Evolutionary conservation across 257 asterid genomes (phyloP).

Genomic region (Nicotiana undulata): DNA sequence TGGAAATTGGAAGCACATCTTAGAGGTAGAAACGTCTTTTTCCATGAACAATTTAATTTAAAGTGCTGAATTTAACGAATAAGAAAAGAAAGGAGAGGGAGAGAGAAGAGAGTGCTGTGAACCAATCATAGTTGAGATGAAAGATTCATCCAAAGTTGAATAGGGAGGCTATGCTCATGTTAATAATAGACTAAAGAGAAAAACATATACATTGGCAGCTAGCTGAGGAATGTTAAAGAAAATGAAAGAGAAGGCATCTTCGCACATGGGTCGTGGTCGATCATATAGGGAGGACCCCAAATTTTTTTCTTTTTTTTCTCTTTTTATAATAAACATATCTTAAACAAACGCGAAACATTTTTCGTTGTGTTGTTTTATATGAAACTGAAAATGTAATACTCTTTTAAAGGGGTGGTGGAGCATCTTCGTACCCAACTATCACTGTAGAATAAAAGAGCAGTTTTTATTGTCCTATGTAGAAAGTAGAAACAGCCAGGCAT

Average conservation of each 20-base stretch:
- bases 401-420: too few species aligned
- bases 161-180: neutral
- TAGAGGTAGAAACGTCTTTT: neutral
- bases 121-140: too few species aligned
- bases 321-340: neutral
- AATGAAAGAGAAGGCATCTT: neutral
- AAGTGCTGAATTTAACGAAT: too few species aligned
- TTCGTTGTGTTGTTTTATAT: neutral
- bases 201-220: neutral
- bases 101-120: too few species aligned
- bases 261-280: neutral
- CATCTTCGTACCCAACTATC: too few species aligned
- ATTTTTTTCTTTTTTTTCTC: neutral
- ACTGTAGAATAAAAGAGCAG: too few species aligned
- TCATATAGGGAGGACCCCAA: neutral
- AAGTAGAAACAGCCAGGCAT: too few species aligned
- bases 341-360: neutral
- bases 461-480: too few species aligned
- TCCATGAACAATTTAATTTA: neutral
- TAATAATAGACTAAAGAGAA: neutral
- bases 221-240: neutral
- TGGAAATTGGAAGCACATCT: neutral
- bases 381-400: neutral
- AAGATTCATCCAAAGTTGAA: neutral
- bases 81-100: too few species aligned